phyloP scores from a whole-genome alignment of 2,329 filamentous ascomycete genomes.

The Penicillium sp. region DNA sequence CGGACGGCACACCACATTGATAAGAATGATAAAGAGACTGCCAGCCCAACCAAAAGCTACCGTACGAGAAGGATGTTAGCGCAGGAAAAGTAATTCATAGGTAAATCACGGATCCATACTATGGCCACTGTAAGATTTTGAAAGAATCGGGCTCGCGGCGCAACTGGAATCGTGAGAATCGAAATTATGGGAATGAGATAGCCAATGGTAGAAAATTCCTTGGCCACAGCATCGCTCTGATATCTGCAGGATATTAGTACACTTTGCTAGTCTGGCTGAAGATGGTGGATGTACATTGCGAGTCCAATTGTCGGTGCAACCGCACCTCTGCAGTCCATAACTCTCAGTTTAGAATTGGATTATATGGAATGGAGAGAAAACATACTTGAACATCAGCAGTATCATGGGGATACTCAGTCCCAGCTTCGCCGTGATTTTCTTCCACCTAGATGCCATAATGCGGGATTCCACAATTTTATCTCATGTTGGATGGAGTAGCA shows the following conservation, averaged over 20 bases:
- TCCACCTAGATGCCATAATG: neutral
- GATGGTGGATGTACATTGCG: neutral
- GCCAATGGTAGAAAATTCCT: neutral
- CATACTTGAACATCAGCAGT: neutral
- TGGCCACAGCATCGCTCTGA: neutral
- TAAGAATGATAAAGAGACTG: neutral
- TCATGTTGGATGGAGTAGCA: neutral
- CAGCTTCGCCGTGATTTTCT: neutral
- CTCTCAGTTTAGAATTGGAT: neutral
- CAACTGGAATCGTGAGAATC: neutral
- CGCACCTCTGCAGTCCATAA: neutral
- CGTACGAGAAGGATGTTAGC: neutral
- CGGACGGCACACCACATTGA: neutral
- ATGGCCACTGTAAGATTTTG: neutral
- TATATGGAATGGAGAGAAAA: neutral
- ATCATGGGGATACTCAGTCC: neutral
- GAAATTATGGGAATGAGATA: neutral
- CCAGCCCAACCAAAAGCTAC: neutral
- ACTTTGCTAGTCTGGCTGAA: neutral
- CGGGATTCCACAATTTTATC: neutral
- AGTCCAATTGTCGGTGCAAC: neutral
- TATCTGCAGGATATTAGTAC: neutral
- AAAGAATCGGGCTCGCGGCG: neutral
- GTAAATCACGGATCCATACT: neutral
- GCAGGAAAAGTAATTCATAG: neutral